Percentiles rank a stretch among this genome's conserved stretches.
These are phyloP conservation scores for Heimioporus retisporus DNA, from an alignment of 1,284 basidiomycete species.

Conservation along the genomic window DNA sequence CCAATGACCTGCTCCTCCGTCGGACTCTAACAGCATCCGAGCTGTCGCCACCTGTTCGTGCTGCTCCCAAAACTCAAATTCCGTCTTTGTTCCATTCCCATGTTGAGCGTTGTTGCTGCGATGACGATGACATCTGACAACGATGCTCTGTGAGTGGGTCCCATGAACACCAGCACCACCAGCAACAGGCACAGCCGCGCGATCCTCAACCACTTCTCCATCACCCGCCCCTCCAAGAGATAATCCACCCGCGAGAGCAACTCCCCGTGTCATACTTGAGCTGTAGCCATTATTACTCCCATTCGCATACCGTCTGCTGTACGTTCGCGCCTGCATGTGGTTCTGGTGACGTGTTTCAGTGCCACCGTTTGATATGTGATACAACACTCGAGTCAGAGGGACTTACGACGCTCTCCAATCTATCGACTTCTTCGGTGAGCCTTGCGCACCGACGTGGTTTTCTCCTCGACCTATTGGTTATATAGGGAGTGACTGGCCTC, in stretches of 20 bases:
- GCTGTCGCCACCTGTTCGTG: constrained; percentile 36
- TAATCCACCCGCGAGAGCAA: constrained; percentile 74
- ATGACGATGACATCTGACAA: constrained; percentile 24
- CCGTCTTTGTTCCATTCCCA: constrained; percentile 65
- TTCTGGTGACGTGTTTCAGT: constrained; percentile 53
- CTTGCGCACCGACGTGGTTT: constrained; percentile 80
- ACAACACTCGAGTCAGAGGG: not conserved
- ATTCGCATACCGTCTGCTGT: constrained; percentile 74
- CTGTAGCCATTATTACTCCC: constrained; percentile 75
- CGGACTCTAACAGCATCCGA: too few species aligned
- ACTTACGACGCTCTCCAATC: constrained; percentile 81
- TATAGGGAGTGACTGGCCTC: constrained; percentile 93
- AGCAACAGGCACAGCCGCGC: constrained; percentile 86
- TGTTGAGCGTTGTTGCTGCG: constrained; percentile 48
- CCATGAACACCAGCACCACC: constrained; percentile 85
- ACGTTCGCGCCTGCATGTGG: constrained; percentile 72
- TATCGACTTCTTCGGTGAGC: constrained; percentile 86
- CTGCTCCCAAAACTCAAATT: constrained; percentile 62
- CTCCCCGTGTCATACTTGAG: constrained; percentile 74
- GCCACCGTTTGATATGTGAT: too few species aligned
- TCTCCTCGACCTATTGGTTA: constrained; percentile 93
- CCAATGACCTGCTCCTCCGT: too few species aligned
- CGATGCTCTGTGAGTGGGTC: constrained; percentile 76
- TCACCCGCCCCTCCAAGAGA: constrained; percentile 81
- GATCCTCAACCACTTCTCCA: constrained; percentile 88